Conservation (phyloP, 805 yeast species). For the Lipomyces orientalis region DNA sequence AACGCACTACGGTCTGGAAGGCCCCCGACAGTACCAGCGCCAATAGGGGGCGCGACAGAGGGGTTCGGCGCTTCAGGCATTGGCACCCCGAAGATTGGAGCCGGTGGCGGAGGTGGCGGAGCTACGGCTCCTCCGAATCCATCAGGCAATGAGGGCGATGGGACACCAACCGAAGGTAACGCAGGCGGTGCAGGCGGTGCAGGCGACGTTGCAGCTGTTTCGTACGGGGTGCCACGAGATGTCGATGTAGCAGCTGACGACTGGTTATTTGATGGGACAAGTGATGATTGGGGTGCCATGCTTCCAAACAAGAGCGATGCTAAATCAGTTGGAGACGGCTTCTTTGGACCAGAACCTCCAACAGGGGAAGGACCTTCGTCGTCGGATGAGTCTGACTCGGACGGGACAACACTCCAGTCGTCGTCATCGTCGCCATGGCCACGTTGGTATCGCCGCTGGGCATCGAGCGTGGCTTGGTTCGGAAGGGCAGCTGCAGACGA, state of each 20-base stretch:
- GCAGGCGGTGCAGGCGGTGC: constrained; percentile 31
- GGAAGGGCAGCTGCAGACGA: constrained; percentile 25
- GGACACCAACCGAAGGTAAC: constrained; percentile 16
- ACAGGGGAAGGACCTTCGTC: constrained; percentile 45
- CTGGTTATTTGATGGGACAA: constrained; percentile 37
- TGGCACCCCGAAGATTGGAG: constrained; percentile 46
- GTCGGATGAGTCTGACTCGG: constrained; percentile 39
- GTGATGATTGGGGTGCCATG: constrained; percentile 44
- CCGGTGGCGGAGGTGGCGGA: constrained; percentile 50
- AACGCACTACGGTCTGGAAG: constrained; percentile 54
- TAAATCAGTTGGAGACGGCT: constrained; percentile 48
- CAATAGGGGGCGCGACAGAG: constrained; percentile 47
- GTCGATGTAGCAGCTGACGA: constrained; percentile 41
- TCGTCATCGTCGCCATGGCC: constrained; percentile 45
- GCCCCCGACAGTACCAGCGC: constrained; percentile 43
- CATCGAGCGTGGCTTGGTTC: constrained; percentile 39
- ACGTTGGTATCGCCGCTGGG: constrained; percentile 45
- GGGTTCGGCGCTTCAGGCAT: constrained; percentile 47
- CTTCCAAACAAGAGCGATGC: constrained; percentile 52
- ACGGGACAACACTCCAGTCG: constrained; percentile 46
- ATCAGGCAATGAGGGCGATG: constrained; percentile 44
- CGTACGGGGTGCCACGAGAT: constrained; percentile 46
- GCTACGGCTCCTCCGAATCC: constrained; percentile 49
- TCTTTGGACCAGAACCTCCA: constrained; percentile 44
- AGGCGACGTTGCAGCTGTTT: constrained; percentile 44